These are phyloP conservation scores for Spergularia marina DNA, from an alignment of 148 eudicot genomes.

Conservation along the genomic window DNA sequence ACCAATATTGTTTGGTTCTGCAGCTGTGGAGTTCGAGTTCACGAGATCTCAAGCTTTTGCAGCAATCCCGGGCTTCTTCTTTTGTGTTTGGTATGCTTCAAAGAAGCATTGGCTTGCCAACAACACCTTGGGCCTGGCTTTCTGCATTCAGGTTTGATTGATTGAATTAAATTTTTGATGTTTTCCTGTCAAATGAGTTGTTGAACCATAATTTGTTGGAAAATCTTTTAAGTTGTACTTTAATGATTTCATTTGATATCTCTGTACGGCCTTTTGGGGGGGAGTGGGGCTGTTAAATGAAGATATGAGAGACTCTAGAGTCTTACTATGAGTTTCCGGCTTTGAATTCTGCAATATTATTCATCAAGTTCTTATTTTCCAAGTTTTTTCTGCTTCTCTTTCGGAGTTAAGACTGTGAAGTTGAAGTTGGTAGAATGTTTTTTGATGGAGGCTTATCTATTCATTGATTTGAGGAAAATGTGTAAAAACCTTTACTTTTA, in stretches of 20 bases:
- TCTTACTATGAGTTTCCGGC: too few relatives aligned
- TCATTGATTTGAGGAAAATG: too few relatives aligned
- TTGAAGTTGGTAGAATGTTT: too few relatives aligned
- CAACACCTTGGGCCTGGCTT: slow-evolving; percentile 86
- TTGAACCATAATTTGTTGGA: not conserved
- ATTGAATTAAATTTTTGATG: not conserved
- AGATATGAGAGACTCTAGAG: too few relatives aligned
- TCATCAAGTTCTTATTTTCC: too few relatives aligned
- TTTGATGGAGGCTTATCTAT: too few relatives aligned
- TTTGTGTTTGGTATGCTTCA: slow-evolving; percentile 94
- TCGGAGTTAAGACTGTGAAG: too few relatives aligned
- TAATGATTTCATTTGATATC: not conserved
- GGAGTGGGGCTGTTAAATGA: too few relatives aligned
- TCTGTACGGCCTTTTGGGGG: not conserved
- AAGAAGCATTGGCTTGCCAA: slow-evolving; percentile 99
- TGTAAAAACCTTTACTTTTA: too few relatives aligned
- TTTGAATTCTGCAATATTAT: too few relatives aligned
- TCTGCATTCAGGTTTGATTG: slow-evolving; percentile 80
- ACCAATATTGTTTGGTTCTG: slow-evolving; percentile 20
- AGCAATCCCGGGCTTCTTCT: slow-evolving; percentile 84
- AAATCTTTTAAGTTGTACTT: not conserved
- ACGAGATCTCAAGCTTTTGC: slow-evolving; percentile 90
- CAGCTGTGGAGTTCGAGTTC: slow-evolving; percentile 95
- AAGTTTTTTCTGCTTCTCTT: too few relatives aligned
- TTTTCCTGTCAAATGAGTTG: not conserved